Conservation (phyloP, 2,329 filamentous ascomycete genomes). For the Cladobotryum mycophilum region DNA sequence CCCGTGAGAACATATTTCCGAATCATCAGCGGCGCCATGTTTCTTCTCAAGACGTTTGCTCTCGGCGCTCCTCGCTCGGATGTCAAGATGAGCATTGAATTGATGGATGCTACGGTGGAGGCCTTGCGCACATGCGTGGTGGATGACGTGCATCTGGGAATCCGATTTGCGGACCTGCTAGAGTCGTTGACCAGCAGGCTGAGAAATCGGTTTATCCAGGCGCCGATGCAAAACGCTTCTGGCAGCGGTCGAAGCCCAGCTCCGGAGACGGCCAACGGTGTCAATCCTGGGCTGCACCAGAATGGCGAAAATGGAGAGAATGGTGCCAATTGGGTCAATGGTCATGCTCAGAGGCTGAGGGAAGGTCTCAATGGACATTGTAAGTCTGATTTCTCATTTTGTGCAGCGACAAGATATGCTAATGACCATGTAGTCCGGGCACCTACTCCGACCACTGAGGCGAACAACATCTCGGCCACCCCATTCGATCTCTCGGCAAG, state of each 20-base stretch:
- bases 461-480: conserved; percentile 55
- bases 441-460: conserved; percentile 26
- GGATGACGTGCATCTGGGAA: conserved; percentile 80
- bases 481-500: conserved; percentile 53
- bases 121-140: conserved; percentile 73
- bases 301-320: conserved; percentile 18
- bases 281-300: conserved; percentile 17
- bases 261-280: conserved; percentile 25
- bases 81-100: conserved; percentile 64
- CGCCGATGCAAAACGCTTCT: conserved; percentile 39
- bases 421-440: conserved; percentile 30
- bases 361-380: conserved; percentile 35
- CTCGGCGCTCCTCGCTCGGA: conserved; percentile 73
- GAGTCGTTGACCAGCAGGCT: conserved; percentile 70
- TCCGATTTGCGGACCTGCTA: conserved; percentile 75
- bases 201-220: conserved; percentile 67
- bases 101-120: conserved; percentile 69
- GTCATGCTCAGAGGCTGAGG: conserved; percentile 34
- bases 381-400: conserved; percentile 15
- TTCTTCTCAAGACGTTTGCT: conserved; percentile 77
- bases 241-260: conserved; percentile 37
- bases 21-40: conserved; percentile 80
- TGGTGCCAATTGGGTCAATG: conserved; percentile 25
- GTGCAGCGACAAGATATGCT: conserved; percentile 6
- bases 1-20: conserved; percentile 81